Evolutionary conservation across 1,284 basidiomycete species (phyloP).

Genomic region (Leccinum fuscescens): DNA sequence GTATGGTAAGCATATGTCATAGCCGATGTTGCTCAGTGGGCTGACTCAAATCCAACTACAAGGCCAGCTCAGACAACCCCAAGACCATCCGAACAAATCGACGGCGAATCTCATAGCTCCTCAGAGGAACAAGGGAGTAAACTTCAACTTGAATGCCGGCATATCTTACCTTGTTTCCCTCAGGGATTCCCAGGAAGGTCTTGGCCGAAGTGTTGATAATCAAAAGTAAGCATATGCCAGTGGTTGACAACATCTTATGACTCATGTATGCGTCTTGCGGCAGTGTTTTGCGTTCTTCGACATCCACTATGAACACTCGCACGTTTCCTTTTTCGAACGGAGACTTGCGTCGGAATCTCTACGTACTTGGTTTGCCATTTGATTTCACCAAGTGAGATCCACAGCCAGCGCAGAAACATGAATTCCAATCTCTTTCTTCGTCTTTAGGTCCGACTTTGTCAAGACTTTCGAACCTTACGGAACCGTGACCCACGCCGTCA

Average conservation of each 20-base stretch:
- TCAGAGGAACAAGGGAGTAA: slow-evolving; percentile 14
- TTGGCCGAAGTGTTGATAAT: not conserved
- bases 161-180: slow-evolving; percentile 13
- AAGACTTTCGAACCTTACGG: slow-evolving; percentile 63
- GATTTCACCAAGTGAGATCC: slow-evolving; percentile 64
- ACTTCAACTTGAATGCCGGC: not conserved
- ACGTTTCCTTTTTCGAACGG: slow-evolving; percentile 32
- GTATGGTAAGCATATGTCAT: slow-evolving; percentile 16
- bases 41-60: slow-evolving; percentile 5
- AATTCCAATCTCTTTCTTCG: not conserved
- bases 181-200: slow-evolving; percentile 15
- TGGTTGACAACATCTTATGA: not conserved
- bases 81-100: slow-evolving; percentile 8
- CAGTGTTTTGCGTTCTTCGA: slow-evolving; percentile 26
- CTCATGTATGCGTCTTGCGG: slow-evolving; percentile 36
- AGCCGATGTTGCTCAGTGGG: not conserved
- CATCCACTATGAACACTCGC: slow-evolving; percentile 15
- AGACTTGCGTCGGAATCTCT: slow-evolving; percentile 71
- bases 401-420: not conserved
- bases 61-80: slow-evolving; percentile 18
- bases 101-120: not conserved
- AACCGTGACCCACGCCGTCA: slow-evolving; percentile 67
- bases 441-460: slow-evolving; percentile 55
- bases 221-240: slow-evolving; percentile 8
- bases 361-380: slow-evolving; percentile 76